Base-by-base conservation (phyloP, 177 flowering plant genomes). In the Tripterygium wilfordii region DNA sequence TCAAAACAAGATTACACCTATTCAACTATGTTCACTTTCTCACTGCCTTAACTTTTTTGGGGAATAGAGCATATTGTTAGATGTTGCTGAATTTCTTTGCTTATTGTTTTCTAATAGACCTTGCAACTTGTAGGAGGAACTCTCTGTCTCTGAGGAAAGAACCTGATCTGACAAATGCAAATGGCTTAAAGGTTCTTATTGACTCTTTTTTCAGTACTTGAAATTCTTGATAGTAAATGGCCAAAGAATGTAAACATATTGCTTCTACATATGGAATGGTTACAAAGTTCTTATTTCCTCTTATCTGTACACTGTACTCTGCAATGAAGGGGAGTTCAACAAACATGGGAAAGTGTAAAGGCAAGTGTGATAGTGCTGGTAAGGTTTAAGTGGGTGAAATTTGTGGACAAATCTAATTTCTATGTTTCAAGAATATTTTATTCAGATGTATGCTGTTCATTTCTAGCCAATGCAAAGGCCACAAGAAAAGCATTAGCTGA, bases 401-500 rank as follows among this genome's bases (percentile, higher is more conserved):
- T 23, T 44, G 14, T 40, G n/a, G n/a, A n/a, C n/a, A n/a, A n/a
- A n/a, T n/a, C n/a, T n/a, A n/a, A n/a, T n/a, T n/a, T n/a, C n/a
- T n/a, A n/a, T n/a, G n/a, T n/a, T n/a, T 16, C 17, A 32, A 36
- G 4, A 36, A 16, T n/a, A 36, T 3, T 40, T 10, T 22, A 20
- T 20, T 40, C n/a, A 20, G 21, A 5, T 40, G 7, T 8, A 22
- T 21, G 15, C 5, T 46, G 17, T n/a, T 32, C 35, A 39, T 27
- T 28, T 54, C 41, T 51, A 76, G 87, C 47, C 6, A 58, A 67
- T 51, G 5, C 26, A 35, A 67, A 67, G 36, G 62, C 51, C 37
- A 54, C 66, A 65, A 65, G 88, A 67, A 81, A 67, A 53, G 80
- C 69, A 15, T 47, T 81, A 58, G 79, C 74, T 19, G 88, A 84